phyloP scores from a whole-genome alignment of 2,329 filamentous ascomycete genomes.

The Cercospora citrullina region DNA sequence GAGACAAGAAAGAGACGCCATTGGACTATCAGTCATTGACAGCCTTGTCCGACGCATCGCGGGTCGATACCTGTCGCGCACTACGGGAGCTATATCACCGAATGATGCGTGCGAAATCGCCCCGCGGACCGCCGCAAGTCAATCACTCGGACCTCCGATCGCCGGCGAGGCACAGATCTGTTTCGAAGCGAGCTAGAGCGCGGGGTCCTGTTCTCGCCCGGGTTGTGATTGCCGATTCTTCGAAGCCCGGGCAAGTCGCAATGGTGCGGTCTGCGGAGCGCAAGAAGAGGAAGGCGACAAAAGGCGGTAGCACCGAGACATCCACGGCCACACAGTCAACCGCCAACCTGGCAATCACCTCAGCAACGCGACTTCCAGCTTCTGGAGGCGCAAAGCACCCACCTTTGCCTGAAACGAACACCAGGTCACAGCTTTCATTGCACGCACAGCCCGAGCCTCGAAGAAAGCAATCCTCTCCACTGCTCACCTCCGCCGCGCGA shows the following conservation, averaged over 20 bases:
- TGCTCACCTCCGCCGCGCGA: background rate
- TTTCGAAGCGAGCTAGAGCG: slow-evolving; percentile 21
- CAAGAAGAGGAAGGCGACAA: slow-evolving; percentile 17
- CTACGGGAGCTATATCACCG: slow-evolving; percentile 43
- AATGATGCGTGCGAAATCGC: slow-evolving; percentile 14
- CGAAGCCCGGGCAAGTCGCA: slow-evolving; percentile 32
- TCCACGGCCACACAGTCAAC: slow-evolving; percentile 17
- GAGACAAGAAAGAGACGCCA: slow-evolving; percentile 36
- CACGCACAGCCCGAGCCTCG: slow-evolving; percentile 22
- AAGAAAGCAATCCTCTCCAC: slow-evolving; percentile 12
- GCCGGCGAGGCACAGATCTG: background rate
- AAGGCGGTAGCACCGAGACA: background rate
- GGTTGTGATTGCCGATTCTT: slow-evolving; percentile 35
- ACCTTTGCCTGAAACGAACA: background rate
- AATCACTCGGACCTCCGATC: background rate
- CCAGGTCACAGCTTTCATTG: background rate
- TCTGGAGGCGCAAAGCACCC: background rate
- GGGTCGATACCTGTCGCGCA: slow-evolving; percentile 47
- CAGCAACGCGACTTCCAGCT: background rate
- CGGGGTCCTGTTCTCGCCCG: slow-evolving; percentile 32
- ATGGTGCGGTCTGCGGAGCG: slow-evolving; percentile 32
- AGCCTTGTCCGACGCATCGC: slow-evolving; percentile 47
- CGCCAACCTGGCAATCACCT: slow-evolving; percentile 7
- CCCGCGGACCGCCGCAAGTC: background rate
- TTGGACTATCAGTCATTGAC: slow-evolving; percentile 49